Percentiles rank a stretch among this genome's conserved stretches.
Evolutionary conservation across 371 early-diverging fungal genomes (phyloP).

Genomic region (Mortierella sp.): DNA sequence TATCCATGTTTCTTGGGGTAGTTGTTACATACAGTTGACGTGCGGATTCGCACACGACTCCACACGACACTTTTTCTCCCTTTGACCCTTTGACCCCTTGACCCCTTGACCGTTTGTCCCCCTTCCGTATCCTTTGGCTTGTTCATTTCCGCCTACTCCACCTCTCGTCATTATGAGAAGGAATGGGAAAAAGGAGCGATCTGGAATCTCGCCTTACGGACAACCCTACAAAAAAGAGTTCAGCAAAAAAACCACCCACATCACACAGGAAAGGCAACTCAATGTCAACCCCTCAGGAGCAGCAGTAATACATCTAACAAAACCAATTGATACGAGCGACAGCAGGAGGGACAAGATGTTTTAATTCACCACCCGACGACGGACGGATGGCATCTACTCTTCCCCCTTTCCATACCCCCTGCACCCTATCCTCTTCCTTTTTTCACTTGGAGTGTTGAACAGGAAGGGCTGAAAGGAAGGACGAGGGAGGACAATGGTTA

Average conservation of each 20-base stretch:
- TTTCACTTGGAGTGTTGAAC: background rate
- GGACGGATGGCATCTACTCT: background rate
- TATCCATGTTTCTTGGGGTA: background rate
- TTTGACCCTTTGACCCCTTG: background rate
- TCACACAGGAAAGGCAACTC: background rate
- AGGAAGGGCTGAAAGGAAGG: constrained; percentile 1
- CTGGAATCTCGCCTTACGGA: background rate
- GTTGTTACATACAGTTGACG: background rate
- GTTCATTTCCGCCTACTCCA: background rate
- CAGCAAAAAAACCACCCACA: background rate
- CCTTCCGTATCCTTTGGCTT: too few relatives aligned
- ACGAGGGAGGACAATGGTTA: background rate
- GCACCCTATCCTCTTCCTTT: background rate
- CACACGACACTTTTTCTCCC: background rate
- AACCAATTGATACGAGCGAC: background rate
- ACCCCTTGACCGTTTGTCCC: too few relatives aligned
- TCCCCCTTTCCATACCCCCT: background rate
- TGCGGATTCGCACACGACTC: background rate
- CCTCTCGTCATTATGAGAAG: background rate
- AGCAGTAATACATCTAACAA: background rate
- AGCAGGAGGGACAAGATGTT: background rate
- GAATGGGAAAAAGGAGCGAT: background rate
- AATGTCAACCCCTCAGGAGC: background rate
- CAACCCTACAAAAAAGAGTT: background rate
- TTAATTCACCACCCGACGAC: background rate